Percentiles rank a stretch among this genome's conserved stretches.
Conservation (phyloP, 2,329 filamentous ascomycete genomes). For the Penicillium frequentans region DNA sequence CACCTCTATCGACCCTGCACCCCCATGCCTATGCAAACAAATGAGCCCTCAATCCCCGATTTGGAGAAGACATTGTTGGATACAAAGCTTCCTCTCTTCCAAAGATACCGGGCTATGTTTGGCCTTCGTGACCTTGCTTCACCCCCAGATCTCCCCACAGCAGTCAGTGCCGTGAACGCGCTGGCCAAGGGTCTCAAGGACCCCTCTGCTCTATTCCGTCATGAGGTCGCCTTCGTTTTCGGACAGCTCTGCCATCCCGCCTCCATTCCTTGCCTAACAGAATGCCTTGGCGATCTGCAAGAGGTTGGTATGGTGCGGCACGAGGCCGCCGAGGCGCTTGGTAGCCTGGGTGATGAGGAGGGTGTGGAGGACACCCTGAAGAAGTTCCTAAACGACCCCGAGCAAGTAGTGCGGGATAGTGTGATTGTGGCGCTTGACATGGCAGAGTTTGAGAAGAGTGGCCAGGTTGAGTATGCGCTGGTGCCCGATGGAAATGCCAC, state of each 20-base stretch:
- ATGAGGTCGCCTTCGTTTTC: conserved; percentile 98
- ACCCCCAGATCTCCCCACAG: conserved; percentile 85
- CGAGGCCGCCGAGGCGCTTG: conserved; percentile 93
- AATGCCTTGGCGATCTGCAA: conserved; percentile 71
- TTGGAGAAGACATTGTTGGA: conserved; percentile 79
- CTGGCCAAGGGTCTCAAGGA: conserved; percentile 84
- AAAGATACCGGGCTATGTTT: conserved; percentile 97
- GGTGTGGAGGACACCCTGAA: conserved; percentile 86
- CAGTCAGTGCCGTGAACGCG: conserved; percentile 80
- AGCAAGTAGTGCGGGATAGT: conserved; percentile 91
- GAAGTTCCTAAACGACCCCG: conserved; percentile 82
- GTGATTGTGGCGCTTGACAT: conserved; percentile 95
- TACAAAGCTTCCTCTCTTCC: conserved; percentile 75
- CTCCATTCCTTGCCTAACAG: conserved; percentile 86
- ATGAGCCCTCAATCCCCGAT: conserved; percentile 65
- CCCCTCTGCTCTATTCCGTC: conserved; percentile 87
- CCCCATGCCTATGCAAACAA: conserved; percentile 73
- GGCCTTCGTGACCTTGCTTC: conserved; percentile 91
- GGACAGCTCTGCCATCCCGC: conserved; percentile 94
- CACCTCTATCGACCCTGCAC: conserved; percentile 90
- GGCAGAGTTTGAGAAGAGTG: conserved; percentile 92
- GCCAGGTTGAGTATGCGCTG: conserved; percentile 86
- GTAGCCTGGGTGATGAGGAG: conserved; percentile 88
- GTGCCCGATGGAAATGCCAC: conserved; percentile 62
- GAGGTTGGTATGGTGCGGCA: conserved; percentile 97